These are phyloP conservation scores for Globisporangium nagaii DNA, from an alignment of 352 stramenopile species.

Conservation along the genomic window DNA sequence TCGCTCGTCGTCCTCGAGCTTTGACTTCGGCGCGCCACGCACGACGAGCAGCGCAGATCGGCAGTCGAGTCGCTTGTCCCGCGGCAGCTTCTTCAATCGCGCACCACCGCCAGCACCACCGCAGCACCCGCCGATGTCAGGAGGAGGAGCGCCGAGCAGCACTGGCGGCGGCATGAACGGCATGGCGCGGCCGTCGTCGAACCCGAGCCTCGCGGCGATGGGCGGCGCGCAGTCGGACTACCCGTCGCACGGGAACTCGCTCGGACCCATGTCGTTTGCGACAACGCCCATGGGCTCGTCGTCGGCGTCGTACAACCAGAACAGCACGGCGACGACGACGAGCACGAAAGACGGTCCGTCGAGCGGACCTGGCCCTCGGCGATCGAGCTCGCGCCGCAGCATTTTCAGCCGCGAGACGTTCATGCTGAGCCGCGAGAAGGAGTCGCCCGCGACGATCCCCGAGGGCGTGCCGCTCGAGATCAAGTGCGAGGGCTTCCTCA, in stretches of 20 bases:
- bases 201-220: constrained; percentile 52
- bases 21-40: constrained; percentile 23
- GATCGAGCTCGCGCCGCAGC: constrained; percentile 60
- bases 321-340: constrained; percentile 15
- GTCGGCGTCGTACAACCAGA: constrained; percentile 17
- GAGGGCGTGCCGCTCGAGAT: constrained; percentile 46
- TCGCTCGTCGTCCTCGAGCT: constrained; percentile 60
- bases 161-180: constrained; percentile 7
- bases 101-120: constrained; percentile 59
- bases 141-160: constrained; percentile 1
- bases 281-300: constrained; percentile 12
- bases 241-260: constrained; percentile 48
- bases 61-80: constrained; percentile 25
- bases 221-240: constrained; percentile 19
- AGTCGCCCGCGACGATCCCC: constrained; percentile 53
- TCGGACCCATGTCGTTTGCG: constrained; percentile 42
- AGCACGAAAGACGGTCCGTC: constrained; percentile 16
- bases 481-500: constrained; percentile 78
- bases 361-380: constrained; percentile 25
- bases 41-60: constrained; percentile 8
- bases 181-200: constrained; percentile 59
- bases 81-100: constrained; percentile 54
- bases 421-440: constrained; percentile 72
- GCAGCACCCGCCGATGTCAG: constrained; percentile 34
- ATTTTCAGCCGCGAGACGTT: constrained; percentile 72